phyloP scores from a whole-genome alignment of 2,329 filamentous ascomycete genomes.

The Alternaria panax region DNA sequence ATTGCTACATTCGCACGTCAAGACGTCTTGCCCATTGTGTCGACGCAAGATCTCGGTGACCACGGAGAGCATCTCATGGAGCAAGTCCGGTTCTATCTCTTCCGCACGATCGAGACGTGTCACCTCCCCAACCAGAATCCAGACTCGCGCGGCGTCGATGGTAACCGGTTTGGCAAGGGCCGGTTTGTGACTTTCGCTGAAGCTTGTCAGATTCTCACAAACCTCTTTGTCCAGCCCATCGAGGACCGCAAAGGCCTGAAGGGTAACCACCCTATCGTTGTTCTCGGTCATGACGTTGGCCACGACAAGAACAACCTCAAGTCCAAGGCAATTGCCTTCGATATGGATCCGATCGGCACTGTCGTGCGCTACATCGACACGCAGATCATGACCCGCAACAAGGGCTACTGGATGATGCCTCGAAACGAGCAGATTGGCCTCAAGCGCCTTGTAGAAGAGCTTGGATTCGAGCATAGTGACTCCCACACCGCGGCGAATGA shows the following conservation, averaged over 20 bases:
- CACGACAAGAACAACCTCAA: conserved; percentile 31
- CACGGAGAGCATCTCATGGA: conserved; percentile 29
- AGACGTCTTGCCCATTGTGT: neutral
- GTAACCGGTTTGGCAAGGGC: conserved; percentile 32
- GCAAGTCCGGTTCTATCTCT: conserved; percentile 28
- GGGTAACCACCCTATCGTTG: conserved; percentile 27
- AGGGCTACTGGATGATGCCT: neutral
- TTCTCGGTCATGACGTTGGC: conserved; percentile 33
- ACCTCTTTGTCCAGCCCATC: conserved; percentile 25
- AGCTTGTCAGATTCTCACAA: conserved; percentile 16
- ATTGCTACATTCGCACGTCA: conserved; percentile 17
- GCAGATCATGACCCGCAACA: conserved; percentile 27
- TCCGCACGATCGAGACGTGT: conserved; percentile 28
- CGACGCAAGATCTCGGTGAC: conserved; percentile 9
- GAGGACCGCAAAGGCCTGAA: conserved; percentile 4
- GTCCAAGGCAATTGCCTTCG: conserved; percentile 21
- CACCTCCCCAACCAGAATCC: conserved; percentile 21
- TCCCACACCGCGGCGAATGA: conserved; percentile 35
- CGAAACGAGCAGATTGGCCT: conserved; percentile 22
- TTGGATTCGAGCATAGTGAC: conserved; percentile 26
- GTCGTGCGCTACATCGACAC: conserved; percentile 35
- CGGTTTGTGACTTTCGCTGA: conserved; percentile 27
- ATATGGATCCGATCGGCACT: conserved; percentile 13
- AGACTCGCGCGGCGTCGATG: conserved; percentile 16
- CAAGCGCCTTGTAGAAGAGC: conserved; percentile 4